phyloP scores from a whole-genome alignment of 2,329 filamentous ascomycete genomes.

The Neonectria neomacrospora region DNA sequence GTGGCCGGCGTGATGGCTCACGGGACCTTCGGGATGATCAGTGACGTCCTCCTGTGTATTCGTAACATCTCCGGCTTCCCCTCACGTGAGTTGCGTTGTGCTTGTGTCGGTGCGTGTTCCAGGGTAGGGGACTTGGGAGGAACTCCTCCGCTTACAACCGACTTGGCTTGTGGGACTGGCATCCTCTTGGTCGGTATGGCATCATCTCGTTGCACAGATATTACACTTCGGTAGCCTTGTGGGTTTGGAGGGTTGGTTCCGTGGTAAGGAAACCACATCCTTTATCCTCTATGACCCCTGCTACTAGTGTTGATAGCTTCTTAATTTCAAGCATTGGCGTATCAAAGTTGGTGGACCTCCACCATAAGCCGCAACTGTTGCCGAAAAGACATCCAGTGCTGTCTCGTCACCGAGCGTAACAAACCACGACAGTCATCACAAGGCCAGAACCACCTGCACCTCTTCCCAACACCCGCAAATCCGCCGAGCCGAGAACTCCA shows the following conservation, averaged over 20 bases:
- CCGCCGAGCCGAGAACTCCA: background rate
- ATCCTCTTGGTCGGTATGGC: background rate
- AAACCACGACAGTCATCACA: background rate
- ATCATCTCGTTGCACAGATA: background rate
- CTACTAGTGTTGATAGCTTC: background rate
- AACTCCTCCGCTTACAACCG: background rate
- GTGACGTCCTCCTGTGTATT: background rate
- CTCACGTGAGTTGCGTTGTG: background rate
- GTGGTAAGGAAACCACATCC: background rate
- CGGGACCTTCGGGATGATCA: constrained; percentile 4
- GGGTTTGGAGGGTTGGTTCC: background rate
- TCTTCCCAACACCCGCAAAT: background rate
- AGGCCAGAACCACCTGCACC: background rate
- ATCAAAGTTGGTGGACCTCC: background rate
- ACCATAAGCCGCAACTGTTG: background rate
- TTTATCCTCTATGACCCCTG: background rate
- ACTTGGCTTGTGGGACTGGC: background rate
- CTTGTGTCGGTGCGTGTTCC: background rate
- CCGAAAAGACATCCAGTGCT: background rate
- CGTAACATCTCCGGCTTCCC: background rate
- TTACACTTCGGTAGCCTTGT: background rate
- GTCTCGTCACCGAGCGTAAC: background rate
- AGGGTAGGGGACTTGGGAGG: constrained; percentile 4
- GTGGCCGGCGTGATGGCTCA: constrained; percentile 12
- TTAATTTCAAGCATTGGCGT: too few species aligned